phyloP scores from a whole-genome alignment of 1,139 yeast species.

The Hansenula sp. region DNA sequence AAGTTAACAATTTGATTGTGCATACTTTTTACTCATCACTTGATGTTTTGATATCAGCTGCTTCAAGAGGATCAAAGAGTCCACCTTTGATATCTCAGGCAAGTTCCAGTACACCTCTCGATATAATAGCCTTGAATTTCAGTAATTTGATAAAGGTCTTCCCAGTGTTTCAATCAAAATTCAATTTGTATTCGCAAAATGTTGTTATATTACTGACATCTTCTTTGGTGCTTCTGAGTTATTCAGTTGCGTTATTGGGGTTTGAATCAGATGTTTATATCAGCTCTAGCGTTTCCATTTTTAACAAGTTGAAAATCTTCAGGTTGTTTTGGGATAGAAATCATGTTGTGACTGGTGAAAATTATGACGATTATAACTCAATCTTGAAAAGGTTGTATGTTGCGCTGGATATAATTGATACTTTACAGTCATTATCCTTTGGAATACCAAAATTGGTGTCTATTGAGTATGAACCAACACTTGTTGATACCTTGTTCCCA shows the following conservation, averaged over 20 bases:
- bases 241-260: slow-evolving; percentile 41
- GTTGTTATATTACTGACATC: slow-evolving; percentile 37
- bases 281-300: slow-evolving; percentile 40
- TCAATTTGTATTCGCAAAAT: slow-evolving; percentile 27
- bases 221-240: slow-evolving; percentile 50
- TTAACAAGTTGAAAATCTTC: slow-evolving; percentile 55
- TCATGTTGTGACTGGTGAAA: slow-evolving; percentile 12
- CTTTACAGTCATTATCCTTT: slow-evolving; percentile 50
- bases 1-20: slow-evolving; percentile 37
- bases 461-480: slow-evolving; percentile 16
- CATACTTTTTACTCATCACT: slow-evolving; percentile 51
- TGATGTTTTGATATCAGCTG: slow-evolving; percentile 38
- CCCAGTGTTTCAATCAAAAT: slow-evolving; percentile 5
- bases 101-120: background rate
- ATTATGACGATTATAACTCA: slow-evolving; percentile 36
- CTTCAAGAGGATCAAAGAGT: slow-evolving; percentile 26
- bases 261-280: slow-evolving; percentile 15
- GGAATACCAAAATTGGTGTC: slow-evolving; percentile 47
- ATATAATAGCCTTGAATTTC: slow-evolving; percentile 3
- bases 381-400: slow-evolving; percentile 48
- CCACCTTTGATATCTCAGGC: slow-evolving; percentile 12
- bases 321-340: slow-evolving; percentile 27
- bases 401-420: slow-evolving; percentile 48
- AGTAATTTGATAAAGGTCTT: slow-evolving; percentile 6
- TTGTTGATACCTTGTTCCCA: slow-evolving; percentile 22